Percentiles rank a stretch among this genome's conserved stretches.
Conservation (phyloP, 2,329 filamentous ascomycete genomes). For the Arthrobotrys pseudoclavata region DNA sequence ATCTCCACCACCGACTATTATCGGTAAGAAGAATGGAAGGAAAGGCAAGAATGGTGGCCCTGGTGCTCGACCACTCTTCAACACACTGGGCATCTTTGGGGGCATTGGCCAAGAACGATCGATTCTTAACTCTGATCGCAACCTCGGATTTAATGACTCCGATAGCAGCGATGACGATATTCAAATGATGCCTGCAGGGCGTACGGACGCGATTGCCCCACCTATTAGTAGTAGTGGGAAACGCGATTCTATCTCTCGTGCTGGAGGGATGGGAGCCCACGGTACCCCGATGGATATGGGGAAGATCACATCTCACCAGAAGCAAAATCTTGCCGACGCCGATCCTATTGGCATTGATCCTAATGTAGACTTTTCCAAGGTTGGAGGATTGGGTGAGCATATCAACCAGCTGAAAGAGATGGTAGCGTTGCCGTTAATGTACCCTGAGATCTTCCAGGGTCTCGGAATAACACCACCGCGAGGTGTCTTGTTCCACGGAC, state of each 20-base stretch:
- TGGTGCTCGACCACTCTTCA: slow-evolving; percentile 83
- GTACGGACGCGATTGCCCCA: slow-evolving; percentile 35
- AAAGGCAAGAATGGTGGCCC: slow-evolving; percentile 73
- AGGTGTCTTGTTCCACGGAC: slow-evolving; percentile 95
- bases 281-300: slow-evolving; percentile 74
- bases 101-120: slow-evolving; percentile 80
- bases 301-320: slow-evolving; percentile 82
- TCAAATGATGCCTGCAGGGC: slow-evolving; percentile 71
- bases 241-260: slow-evolving; percentile 65
- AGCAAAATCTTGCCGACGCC: slow-evolving; percentile 89
- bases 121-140: slow-evolving; percentile 79
- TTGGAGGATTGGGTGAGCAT: slow-evolving; percentile 91
- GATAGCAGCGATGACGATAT: slow-evolving; percentile 97
- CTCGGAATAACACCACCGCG: slow-evolving; percentile 95
- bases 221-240: slow-evolving; percentile 61
- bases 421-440: slow-evolving; percentile 93
- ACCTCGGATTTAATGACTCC: slow-evolving; percentile 82
- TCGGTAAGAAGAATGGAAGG: slow-evolving; percentile 75
- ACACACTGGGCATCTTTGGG: slow-evolving; percentile 92
- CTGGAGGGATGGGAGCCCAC: slow-evolving; percentile 59
- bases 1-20: slow-evolving; percentile 76
- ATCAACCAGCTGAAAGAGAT: slow-evolving; percentile 99
- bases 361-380: slow-evolving; percentile 92
- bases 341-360: slow-evolving; percentile 94
- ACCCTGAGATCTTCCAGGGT: slow-evolving; percentile 90